These are phyloP conservation scores for Poteriospumella lacustris DNA, from an alignment of 108 stramenopile species.

Conservation along the genomic window DNA sequence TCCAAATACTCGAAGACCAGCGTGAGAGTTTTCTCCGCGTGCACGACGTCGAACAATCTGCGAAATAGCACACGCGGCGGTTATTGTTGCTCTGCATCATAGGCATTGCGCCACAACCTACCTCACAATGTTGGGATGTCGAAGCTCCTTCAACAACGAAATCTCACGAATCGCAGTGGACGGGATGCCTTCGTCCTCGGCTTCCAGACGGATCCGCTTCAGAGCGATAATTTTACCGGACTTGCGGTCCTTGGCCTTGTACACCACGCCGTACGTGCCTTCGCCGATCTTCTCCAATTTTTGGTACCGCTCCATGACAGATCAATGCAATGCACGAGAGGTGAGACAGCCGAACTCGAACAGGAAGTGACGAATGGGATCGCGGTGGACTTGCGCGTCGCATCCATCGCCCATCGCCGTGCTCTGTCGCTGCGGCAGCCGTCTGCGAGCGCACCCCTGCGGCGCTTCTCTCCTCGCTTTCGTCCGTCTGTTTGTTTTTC, in stretches of 20 bases:
- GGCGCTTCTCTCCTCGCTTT: too few species aligned
- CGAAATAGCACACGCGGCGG: neutral
- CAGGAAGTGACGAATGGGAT: too few species aligned
- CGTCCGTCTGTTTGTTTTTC: too few species aligned
- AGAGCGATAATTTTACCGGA: conserved; percentile 92
- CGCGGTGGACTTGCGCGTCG: too few species aligned
- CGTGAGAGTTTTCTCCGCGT: conserved; percentile 85
- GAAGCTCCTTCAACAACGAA: conserved; percentile 57
- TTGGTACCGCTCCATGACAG: conserved; percentile 64
- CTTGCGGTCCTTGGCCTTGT: conserved; percentile 79
- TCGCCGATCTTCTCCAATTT: conserved; percentile 96
- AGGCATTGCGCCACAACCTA: neutral
- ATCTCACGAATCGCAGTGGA: conserved; percentile 69
- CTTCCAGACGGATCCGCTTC: conserved; percentile 87
- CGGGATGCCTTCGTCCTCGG: conserved; percentile 86
- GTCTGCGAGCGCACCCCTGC: too few species aligned
- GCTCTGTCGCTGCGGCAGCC: too few species aligned
- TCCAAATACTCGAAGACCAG: conserved; percentile 99
- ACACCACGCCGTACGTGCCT: conserved; percentile 98
- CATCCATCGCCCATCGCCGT: too few species aligned
- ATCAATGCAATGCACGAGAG: too few species aligned
- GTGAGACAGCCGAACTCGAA: too few species aligned
- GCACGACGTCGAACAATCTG: conserved; percentile 94
- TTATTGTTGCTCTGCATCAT: neutral
- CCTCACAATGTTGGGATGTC: conserved; percentile 61